Evolutionary conservation across 164 flowering plant genomes (phyloP).

Genomic region (Tetrastigma voinierianum): DNA sequence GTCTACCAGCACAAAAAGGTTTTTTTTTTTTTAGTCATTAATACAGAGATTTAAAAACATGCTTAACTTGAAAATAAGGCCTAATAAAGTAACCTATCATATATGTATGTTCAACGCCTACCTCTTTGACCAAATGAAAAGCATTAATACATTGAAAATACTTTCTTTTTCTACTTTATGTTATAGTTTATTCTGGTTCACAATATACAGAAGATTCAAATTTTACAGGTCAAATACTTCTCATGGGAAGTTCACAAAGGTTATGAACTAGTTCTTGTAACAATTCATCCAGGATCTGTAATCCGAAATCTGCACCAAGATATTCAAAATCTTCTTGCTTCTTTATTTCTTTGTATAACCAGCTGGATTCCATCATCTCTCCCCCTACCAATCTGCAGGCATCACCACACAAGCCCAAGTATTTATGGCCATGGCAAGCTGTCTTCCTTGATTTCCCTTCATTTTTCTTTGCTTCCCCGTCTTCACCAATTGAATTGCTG

Average conservation of each 20-base stretch:
- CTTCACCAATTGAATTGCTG: conserved; percentile 1
- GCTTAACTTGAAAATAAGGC: not conserved
- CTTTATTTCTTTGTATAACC: conserved; percentile 27
- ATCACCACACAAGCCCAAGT: conserved; percentile 30
- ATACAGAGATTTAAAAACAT: not conserved
- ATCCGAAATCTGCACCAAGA: conserved; percentile 34
- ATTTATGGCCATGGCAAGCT: not conserved
- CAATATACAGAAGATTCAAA: not conserved
- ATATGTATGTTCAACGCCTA: not conserved
- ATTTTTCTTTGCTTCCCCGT: not conserved
- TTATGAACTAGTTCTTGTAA: conserved; percentile 44
- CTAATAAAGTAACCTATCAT: not conserved
- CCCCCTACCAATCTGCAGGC: conserved; percentile 36
- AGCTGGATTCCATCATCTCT: conserved; percentile 36
- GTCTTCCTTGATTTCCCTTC: conserved; percentile 18
- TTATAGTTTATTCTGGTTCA: not conserved
- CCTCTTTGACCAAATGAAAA: not conserved
- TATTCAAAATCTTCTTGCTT: conserved; percentile 37
- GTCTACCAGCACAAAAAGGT: not conserved
- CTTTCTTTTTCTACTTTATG: not conserved
- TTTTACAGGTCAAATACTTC: not conserved
- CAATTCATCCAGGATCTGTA: conserved; percentile 43
- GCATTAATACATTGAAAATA: not conserved
- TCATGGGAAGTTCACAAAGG: conserved; percentile 11
- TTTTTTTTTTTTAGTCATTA: not conserved